Base-by-base conservation (phyloP, 1,284 basidiomycete species). In the Sanghuangporus sanghuang region DNA sequence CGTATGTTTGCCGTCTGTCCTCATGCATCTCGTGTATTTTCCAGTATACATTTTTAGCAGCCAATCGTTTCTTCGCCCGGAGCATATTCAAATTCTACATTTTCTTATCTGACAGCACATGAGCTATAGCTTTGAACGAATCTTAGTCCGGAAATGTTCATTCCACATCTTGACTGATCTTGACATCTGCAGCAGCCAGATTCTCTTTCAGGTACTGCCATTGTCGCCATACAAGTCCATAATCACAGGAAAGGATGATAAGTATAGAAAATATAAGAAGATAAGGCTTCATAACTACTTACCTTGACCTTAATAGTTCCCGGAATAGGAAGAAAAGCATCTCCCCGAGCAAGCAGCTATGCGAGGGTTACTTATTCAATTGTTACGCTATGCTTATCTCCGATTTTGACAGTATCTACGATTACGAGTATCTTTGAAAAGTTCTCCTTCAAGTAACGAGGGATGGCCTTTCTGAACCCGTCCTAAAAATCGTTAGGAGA, bases 391-490 rank as follows among this genome's bases (percentile, higher is more conserved):
- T 85, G 77, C 60, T 73, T 77, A 48, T 72, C 67, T 1, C 80
- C 84, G 32, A 87, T 74, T 5, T 69, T 65, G 44, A 89, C 70
- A 35, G 73, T 74, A 6, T 81, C 75, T 2, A 80, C 82, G 6
- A 89, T 71, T 16, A 77, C 72, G n/a, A 86, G 70, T 59, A 87
- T 83, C 59, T 83, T 82, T 0, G 79, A 78, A 68, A 88, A 85
- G 70, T 88, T 85, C 68, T 82, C 76, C 21, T 73, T 68, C 21
- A 72, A 73, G 67, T 73, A 80, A 61, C 57, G 48, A 39, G 67
- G 64, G 12, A 68, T 62, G 16, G 16, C 56, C 7, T 69, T 68
- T 16, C 81, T 75, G 64, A 78, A 76, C 68, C 87, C 86, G 35
- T 77, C 75, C 9, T 78, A 76, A 60, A 88, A 79, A 68, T 87